A percentile compares a stretch with the other conserved stretches of the same genome.
These are phyloP conservation scores for Pseudozyma hubeiensis DNA, from an alignment of 1,284 basidiomycete genomes.

Conservation along the genomic window DNA sequence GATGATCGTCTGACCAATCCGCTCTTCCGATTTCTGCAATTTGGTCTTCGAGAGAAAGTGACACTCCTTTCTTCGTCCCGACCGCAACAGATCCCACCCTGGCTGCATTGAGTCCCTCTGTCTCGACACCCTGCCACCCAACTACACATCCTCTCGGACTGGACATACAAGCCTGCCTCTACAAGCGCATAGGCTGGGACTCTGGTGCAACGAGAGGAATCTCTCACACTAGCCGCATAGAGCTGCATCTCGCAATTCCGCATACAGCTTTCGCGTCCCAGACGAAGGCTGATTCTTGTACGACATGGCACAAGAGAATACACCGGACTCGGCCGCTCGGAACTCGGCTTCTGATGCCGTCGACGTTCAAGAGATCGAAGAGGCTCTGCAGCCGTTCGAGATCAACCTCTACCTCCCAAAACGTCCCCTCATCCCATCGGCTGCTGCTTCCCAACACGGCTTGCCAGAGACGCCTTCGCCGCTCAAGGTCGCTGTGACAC, in stretches of 20 bases:
- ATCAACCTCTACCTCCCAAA: slow-evolving; percentile 63
- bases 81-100: not conserved
- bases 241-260: not conserved
- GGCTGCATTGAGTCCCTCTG: not conserved
- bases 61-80: not conserved
- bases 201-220: slow-evolving; percentile 1
- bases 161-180: not conserved
- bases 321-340: slow-evolving; percentile 7
- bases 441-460: slow-evolving; percentile 48
- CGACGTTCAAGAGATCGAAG: slow-evolving; percentile 37
- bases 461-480: slow-evolving; percentile 65
- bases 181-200: not conserved
- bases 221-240: not conserved
- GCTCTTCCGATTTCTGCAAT: slow-evolving; percentile 1
- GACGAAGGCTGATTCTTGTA: not conserved
- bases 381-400: slow-evolving; percentile 62
- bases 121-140: too few species aligned
- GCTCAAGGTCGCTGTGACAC: slow-evolving; percentile 63
- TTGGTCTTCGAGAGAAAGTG: not conserved
- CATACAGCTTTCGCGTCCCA: not conserved
- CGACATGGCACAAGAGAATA: slow-evolving; percentile 31
- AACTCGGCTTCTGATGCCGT: slow-evolving; percentile 9
- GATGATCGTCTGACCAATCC: slow-evolving; percentile 17
- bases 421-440: slow-evolving; percentile 63
- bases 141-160: not conserved